phyloP scores from a whole-genome alignment of 1,284 basidiomycete genomes.

The Paramarasmius palmivorus region DNA sequence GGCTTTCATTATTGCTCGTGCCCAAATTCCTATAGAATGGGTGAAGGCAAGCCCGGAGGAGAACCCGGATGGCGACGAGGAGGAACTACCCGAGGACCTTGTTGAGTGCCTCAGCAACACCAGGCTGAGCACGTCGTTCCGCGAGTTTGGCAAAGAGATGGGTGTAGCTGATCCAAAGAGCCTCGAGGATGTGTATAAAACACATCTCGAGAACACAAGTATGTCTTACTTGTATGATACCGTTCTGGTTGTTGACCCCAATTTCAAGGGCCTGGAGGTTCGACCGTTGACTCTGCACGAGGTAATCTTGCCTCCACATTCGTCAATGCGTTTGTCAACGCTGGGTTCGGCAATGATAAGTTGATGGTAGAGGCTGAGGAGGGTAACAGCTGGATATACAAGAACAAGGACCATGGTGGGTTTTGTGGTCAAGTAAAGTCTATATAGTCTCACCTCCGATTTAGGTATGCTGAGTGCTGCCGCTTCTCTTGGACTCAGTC shows the following conservation, averaged over 20 bases:
- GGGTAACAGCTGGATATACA: conserved; percentile 98
- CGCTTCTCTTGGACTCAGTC: conserved; percentile 89
- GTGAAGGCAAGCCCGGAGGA: conserved; percentile 53
- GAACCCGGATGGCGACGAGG: conserved; percentile 15
- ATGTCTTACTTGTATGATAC: conserved; percentile 26
- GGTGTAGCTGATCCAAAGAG: conserved; percentile 90
- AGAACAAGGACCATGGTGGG: conserved; percentile 95
- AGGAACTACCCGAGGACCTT: conserved; percentile 83
- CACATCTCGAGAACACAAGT: conserved; percentile 90
- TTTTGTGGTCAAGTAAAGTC: neutral
- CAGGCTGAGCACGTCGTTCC: conserved; percentile 84
- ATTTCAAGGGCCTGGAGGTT: conserved; percentile 53
- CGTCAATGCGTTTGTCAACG: conserved; percentile 99
- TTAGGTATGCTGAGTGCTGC: conserved; percentile 95
- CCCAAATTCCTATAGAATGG: conserved; percentile 93
- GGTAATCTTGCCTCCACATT: conserved; percentile 97
- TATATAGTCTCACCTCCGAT: conserved; percentile 7
- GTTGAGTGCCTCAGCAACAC: conserved; percentile 85
- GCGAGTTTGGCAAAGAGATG: conserved; percentile 93
- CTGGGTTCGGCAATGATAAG: conserved; percentile 98
- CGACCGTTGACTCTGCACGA: conserved; percentile 89
- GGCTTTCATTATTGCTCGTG: conserved; percentile 90
- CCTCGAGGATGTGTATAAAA: conserved; percentile 97
- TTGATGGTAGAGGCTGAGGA: conserved; percentile 96
- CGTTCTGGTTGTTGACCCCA: neutral